These are phyloP conservation scores for Kodamaea lidongshanica DNA, from an alignment of 805 yeast genomes.

Conservation along the genomic window DNA sequence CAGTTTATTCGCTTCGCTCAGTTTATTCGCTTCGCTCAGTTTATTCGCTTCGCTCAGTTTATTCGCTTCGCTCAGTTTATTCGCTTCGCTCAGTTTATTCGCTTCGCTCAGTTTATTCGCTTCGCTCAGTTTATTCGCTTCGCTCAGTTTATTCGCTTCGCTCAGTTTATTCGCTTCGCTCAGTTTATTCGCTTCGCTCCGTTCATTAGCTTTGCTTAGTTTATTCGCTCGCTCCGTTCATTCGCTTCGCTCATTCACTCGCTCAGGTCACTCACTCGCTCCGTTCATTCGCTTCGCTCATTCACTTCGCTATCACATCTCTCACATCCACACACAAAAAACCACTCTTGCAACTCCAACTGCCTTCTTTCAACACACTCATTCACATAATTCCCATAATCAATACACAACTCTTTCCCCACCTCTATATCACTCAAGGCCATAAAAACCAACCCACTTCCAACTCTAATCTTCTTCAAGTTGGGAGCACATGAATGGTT, in stretches of 20 bases:
- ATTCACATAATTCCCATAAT: constrained; percentile 49
- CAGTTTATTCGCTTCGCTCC: too few relatives aligned
- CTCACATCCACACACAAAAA: constrained; percentile 49
- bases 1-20: too few relatives aligned
- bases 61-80: too few relatives aligned
- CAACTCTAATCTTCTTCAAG: constrained; percentile 38
- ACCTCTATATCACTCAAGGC: constrained; percentile 33
- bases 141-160: background rate
- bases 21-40: too few relatives aligned
- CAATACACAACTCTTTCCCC: constrained; percentile 52
- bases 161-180: background rate
- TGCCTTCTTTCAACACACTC: constrained; percentile 39
- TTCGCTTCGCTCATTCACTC: too few relatives aligned
- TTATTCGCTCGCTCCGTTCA: too few relatives aligned
- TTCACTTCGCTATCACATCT: constrained; percentile 32
- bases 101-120: too few relatives aligned
- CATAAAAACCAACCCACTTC: constrained; percentile 36
- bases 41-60: too few relatives aligned
- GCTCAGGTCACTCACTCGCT: background rate
- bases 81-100: too few relatives aligned
- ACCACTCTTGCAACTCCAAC: constrained; percentile 46
- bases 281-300: background rate
- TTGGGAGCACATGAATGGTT: constrained; percentile 64
- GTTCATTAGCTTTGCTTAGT: too few relatives aligned
- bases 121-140: too few relatives aligned